A percentile compares a stretch with the other conserved stretches of the same genome.
phyloP scores from a whole-genome alignment of 208 protist species.

The Leishmania martiniquensis region DNA sequence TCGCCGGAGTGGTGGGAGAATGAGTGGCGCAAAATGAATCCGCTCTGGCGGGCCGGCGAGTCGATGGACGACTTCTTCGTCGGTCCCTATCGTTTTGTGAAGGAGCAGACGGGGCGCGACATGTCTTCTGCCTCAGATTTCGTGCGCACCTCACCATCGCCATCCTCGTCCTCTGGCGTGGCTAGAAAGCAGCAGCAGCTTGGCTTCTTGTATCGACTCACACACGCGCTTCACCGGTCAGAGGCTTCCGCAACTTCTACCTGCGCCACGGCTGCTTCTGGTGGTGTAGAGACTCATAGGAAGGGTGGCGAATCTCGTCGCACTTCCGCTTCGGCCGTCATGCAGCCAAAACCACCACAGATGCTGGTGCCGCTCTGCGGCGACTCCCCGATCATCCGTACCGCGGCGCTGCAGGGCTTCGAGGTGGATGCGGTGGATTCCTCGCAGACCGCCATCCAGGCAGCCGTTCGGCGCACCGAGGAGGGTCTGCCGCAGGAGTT shows the following conservation, averaged over 20 bases:
- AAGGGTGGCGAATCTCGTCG: not conserved
- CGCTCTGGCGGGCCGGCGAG: conserved; percentile 80
- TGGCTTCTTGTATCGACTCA: conserved; percentile 13
- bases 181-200: not conserved
- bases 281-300: not conserved
- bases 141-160: conserved; percentile 30
- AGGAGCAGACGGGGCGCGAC: conserved; percentile 69
- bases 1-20: conserved; percentile 91
- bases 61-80: conserved; percentile 60
- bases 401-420: conserved; percentile 71
- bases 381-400: conserved; percentile 83
- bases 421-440: conserved; percentile 85
- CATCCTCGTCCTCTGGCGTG: not conserved
- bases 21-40: conserved; percentile 87
- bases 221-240: conserved; percentile 2
- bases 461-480: conserved; percentile 71
- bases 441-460: conserved; percentile 76
- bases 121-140: conserved; percentile 68
- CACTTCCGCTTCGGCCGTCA: not conserved
- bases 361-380: conserved; percentile 90
- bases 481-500: conserved; percentile 38
- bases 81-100: conserved; percentile 67
- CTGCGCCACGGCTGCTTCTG: not conserved
- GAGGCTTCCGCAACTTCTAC: not conserved
- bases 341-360: conserved; percentile 22